Base-by-base conservation (phyloP, 164 flowering plant genomes). In the Pachysandra terminalis region DNA sequence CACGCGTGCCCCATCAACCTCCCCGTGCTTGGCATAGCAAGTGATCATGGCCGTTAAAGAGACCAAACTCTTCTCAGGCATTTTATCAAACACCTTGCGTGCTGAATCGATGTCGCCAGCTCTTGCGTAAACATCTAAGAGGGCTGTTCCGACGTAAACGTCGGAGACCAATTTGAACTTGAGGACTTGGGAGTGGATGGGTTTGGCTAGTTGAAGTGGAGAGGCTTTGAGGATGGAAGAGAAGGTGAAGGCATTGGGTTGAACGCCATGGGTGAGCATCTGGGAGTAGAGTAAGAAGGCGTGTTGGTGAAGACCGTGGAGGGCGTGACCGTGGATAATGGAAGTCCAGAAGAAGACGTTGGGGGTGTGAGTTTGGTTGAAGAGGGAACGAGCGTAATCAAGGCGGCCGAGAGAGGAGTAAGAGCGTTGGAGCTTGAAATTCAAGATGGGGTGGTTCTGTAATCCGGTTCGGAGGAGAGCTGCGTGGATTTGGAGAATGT, bases 351-450 rank as follows among this genome's bases (percentile, higher is more conserved):
- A 75, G 84, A 69, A 88, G 67, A 88, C 81, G 48, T 77, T 81
- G 56, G 86, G 91, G 21, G 68, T 60, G 0, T 32, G 68, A 57
- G 83, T 70, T 25, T 54, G 75, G 59, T 80, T 49, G 69, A 90
- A 85, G 58, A 90, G 81, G 26, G 83, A 45, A 22, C 69, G 59
- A 10, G 98, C 77, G 68, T 71, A 69, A 57, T 81, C 63, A 49
- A 89, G 84, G 67, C 71, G 87, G 54, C 80, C 75, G 35, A 82
- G 74, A 14, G 84, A 77, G 58, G 95, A 73, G 79, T 89, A 93
- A 13, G 91, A 78, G 61, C 87, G 87, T 41, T 84, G 96, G 75
- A 90, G 96, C 81, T 90, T 89, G 85, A 89, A 85, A 72, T 72
- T 79, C 21, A 89, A 53, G 62, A 81, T 67, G 37, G 83, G 83